A percentile compares a stretch with the other conserved stretches of the same genome.
These are phyloP conservation scores for Penstemon newberryi DNA, from an alignment of 257 asterid species.

Conservation along the genomic window DNA sequence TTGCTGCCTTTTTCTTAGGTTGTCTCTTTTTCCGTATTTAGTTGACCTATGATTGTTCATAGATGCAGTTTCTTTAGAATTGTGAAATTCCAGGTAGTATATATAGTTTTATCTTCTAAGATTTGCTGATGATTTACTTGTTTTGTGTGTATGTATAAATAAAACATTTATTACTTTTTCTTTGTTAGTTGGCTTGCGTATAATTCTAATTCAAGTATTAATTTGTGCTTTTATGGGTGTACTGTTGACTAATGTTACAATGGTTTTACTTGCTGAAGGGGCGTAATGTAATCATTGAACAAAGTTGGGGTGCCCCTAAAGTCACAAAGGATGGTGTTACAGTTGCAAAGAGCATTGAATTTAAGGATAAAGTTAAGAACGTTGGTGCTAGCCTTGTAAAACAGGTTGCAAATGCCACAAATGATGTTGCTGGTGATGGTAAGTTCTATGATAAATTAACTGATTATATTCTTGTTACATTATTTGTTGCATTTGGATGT, in stretches of 20 bases:
- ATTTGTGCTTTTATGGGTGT: background rate
- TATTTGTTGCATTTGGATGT: too few relatives aligned
- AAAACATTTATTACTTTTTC: too few relatives aligned
- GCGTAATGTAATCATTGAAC: constrained; percentile 91
- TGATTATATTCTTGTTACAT: too few relatives aligned
- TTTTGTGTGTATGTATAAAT: background rate
- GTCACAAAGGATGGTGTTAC: constrained; percentile 99
- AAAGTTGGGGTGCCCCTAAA: constrained; percentile 99
- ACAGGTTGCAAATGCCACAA: constrained; percentile 97
- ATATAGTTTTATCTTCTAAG: too few relatives aligned
- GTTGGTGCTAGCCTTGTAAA: constrained; percentile 97
- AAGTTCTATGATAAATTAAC: constrained; percentile 27
- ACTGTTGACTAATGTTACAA: background rate
- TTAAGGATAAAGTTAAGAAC: constrained; percentile 82
- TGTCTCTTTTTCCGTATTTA: too few relatives aligned
- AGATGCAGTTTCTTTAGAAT: too few relatives aligned
- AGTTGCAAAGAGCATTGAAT: constrained; percentile 93
- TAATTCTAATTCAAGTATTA: background rate
- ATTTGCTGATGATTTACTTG: too few relatives aligned
- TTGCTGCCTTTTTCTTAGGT: too few relatives aligned
- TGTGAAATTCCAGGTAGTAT: too few relatives aligned
- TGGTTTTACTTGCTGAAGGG: constrained; percentile 50
- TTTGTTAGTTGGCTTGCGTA: background rate
- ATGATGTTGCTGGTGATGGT: constrained; percentile 99
- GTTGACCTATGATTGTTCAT: too few relatives aligned